Evolutionary conservation across 2,329 filamentous ascomycete species (phyloP), one percentile per base, ranked within the genome.

Genomic region (Zymoseptoria pseudotritici): DNA sequence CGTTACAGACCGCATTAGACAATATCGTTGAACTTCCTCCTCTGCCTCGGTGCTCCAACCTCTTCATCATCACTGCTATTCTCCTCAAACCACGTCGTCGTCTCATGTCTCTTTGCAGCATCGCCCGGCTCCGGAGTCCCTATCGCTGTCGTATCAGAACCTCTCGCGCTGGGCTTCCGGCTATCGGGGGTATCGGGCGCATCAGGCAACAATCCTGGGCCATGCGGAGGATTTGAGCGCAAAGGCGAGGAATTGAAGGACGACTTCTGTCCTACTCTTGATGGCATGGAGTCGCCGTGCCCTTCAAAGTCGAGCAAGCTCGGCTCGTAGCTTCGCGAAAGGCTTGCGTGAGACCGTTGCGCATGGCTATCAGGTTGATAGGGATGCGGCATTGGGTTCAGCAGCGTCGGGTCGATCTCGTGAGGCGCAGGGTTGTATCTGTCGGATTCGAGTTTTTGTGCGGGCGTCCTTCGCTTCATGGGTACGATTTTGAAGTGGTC

Each of bases 401-500:
- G 42, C 10, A 46, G 24, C 49, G 21, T 54, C 17, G 36, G 31
- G 19, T 58, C 50, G 51, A 54, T 53, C 36, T 46, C 36, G 13
- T 46, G 36, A n/a, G 36, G 36, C 4, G 57, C 19, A 9, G 53
- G 54, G 13, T 50, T 42, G n/a, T 17, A 11, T 50, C 55, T 59
- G 24, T 65, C 60, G 7, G 59, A 61, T 20, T 64, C 60, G 19
- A 63, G 56, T 4, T 50, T 55, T 31, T 52, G 56, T 9, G 60
- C 59, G 6, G 64, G 60, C n/a, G 62, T 65, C 52, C 62, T 62
- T 46, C 63, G 62, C 52, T 66, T 61, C 6, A 60, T 54, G 2
- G 54, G 46, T 24, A 63, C 26, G 54, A 65, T 61, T 21, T 63
- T 57, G 36, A 64, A 63, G 49, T 57, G 54, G 50, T 62, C 51